Evolutionary conservation across 1,284 basidiomycete species (phyloP), one percentile per base, ranked within the genome.

Genomic region (Macrocystidia cucumis): DNA sequence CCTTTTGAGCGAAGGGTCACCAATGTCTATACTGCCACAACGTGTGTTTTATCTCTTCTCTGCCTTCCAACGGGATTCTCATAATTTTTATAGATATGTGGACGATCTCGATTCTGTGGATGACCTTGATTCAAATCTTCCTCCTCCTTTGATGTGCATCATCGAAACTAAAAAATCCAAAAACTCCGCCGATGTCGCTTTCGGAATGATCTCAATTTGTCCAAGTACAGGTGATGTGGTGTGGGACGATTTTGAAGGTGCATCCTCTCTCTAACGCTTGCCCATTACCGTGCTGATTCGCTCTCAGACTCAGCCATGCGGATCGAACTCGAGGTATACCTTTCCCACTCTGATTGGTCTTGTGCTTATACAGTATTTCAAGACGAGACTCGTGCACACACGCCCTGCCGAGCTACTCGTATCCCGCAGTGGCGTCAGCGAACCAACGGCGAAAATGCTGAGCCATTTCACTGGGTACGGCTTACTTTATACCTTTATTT

Each of bases 231-330:
- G 93, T 1, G 87, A 93, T 45, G 80, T 98, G 2, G 65, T 91
- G 1, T 98, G 89, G 76, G 95, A 98, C 49, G 77, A 88, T 44
- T 96, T 92, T 51, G 70, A 84, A 35, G 89, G 88, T 83, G 40
- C 16, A 27, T 14, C 14, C 4, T 7, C 30, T 26, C 9, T 27
- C 14, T 32, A n/a, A n/a, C 26, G n/a, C 14, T 21, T 18, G 17
- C n/a, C 34, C 26, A 29, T 41, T 31, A 4, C 38, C 26, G 28
- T 35, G 38, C 12, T 13, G 30, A 20, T 33, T 28, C 18, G 20
- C 27, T 19, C 9, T 11, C 29, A 84, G 90, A 93, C 54, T 76
- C 75, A 2, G 61, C 75, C 28, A 84, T 93, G 73, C 72, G 91
- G 20, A 81, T 78, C n/a, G 91, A 95, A 56, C 72, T 96, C 3